Percentiles rank a stretch among this genome's conserved stretches.
These are phyloP conservation scores for Akanthomyces muscarius DNA, from an alignment of 2,329 filamentous ascomycete genomes.

Conservation along the genomic window DNA sequence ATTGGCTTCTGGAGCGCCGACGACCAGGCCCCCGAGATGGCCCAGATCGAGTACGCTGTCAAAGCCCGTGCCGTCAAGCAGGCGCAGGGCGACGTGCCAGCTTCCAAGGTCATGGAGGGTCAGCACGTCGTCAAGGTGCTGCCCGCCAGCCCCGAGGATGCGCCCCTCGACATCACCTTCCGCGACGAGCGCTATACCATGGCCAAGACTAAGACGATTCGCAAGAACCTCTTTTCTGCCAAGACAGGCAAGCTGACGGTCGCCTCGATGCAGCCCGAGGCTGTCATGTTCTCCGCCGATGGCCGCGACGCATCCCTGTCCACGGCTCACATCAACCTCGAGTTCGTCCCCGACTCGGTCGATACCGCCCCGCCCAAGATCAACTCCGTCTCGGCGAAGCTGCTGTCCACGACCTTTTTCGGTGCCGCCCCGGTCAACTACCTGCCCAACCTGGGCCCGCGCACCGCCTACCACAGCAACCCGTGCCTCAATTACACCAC, in stretches of 20 bases:
- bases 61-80: constrained; percentile 41
- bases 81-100: constrained; percentile 19
- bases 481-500: constrained; percentile 45
- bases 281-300: constrained; percentile 49
- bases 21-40: constrained; percentile 53
- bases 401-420: constrained; percentile 51
- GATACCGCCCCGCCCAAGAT: constrained; percentile 46
- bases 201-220: constrained; percentile 48
- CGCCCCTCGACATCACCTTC: constrained; percentile 47
- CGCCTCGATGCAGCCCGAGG: constrained; percentile 42
- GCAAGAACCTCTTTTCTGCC: constrained; percentile 48
- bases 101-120: constrained; percentile 37
- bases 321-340: constrained; percentile 41
- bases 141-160: constrained; percentile 45
- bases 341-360: constrained; percentile 42
- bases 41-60: constrained; percentile 49
- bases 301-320: constrained; percentile 41
- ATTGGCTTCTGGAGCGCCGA: constrained; percentile 50
- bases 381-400: constrained; percentile 46
- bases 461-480: constrained; percentile 36
- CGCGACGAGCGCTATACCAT: constrained; percentile 48
- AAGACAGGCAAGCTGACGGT: constrained; percentile 49
- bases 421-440: constrained; percentile 41
- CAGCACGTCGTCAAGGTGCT: constrained; percentile 49
- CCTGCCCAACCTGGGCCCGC: constrained; percentile 49